phyloP scores from a whole-genome alignment of 768 basidiomycete species.

The Tricholoma bakamatsutake region DNA sequence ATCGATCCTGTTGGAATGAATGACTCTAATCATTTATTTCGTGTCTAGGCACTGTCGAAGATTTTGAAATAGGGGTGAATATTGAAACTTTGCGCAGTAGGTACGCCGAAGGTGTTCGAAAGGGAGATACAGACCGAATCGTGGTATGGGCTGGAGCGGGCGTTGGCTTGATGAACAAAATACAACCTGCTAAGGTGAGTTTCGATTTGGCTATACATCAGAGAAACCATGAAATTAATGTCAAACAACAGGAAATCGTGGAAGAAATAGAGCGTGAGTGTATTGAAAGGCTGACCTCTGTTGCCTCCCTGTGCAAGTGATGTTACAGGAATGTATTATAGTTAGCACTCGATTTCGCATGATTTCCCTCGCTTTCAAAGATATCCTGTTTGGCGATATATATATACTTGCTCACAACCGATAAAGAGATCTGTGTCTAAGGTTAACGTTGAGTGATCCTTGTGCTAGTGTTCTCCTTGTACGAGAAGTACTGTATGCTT shows the following conservation, averaged over 20 bases:
- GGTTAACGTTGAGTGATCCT: too few relatives aligned
- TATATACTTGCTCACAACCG: not conserved
- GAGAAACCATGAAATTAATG: not conserved
- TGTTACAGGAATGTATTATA: not conserved
- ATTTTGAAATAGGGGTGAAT: slow-evolving; percentile 44
- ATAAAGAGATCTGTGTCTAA: not conserved
- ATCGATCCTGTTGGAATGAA: not conserved
- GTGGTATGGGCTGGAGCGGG: slow-evolving; percentile 68
- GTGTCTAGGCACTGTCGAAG: slow-evolving; percentile 44
- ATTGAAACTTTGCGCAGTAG: slow-evolving; percentile 35
- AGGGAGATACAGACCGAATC: slow-evolving; percentile 43
- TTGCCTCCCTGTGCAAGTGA: slow-evolving; percentile 14
- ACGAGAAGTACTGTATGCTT: too few relatives aligned
- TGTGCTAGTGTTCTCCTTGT: too few relatives aligned
- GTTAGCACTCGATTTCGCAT: not conserved
- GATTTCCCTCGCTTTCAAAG: not conserved
- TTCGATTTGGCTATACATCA: not conserved
- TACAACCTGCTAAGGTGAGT: slow-evolving; percentile 34
- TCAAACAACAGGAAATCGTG: slow-evolving; percentile 41
- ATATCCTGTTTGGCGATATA: not conserved
- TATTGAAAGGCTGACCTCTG: slow-evolving; percentile 25
- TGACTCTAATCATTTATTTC: not conserved
- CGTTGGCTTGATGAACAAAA: slow-evolving; percentile 47
- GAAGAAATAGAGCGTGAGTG: slow-evolving; percentile 47
- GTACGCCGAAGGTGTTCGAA: slow-evolving; percentile 35